phyloP scores from a whole-genome alignment of 768 basidiomycete genomes.

The Xerocomellus amylosporus region DNA sequence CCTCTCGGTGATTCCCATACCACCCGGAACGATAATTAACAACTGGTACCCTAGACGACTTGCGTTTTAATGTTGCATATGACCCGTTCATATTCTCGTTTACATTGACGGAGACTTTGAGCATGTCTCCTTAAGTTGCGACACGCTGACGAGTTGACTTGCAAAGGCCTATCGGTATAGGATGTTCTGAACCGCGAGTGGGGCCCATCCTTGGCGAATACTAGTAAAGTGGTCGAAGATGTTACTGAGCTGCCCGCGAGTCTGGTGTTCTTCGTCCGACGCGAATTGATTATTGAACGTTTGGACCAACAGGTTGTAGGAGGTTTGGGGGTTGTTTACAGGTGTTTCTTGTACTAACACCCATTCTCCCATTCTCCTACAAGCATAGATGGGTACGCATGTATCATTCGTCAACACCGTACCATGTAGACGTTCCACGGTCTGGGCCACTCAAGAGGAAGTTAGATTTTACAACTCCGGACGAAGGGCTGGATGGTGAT shows the following conservation, averaged over 20 bases:
- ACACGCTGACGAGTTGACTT: not conserved
- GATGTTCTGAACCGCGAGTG: not conserved
- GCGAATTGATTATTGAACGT: too few species aligned
- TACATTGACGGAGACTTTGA: not conserved
- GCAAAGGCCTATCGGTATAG: too few species aligned
- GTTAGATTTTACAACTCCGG: conserved; percentile 2
- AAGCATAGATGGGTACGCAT: conserved; percentile 26
- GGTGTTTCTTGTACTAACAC: not conserved
- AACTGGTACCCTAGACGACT: not conserved
- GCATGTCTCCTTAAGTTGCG: not conserved
- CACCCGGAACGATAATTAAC: not conserved
- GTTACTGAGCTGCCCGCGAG: not conserved
- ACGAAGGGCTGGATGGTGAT: conserved; percentile 11
- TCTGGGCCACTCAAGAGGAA: conserved; percentile 12
- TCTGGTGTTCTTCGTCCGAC: not conserved
- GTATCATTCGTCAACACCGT: conserved; percentile 16
- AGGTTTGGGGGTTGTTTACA: not conserved
- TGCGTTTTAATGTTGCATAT: not conserved
- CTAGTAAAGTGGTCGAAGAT: not conserved
- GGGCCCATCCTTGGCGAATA: not conserved
- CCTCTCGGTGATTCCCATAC: not conserved
- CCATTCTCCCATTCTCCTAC: too few species aligned
- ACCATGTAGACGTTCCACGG: conserved; percentile 14
- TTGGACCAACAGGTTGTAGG: too few species aligned
- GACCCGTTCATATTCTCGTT: not conserved